Percentiles rank a stretch among this genome's conserved stretches.
These are phyloP conservation scores for Firmiana major DNA, from an alignment of 345 rosid genomes.

Conservation along the genomic window DNA sequence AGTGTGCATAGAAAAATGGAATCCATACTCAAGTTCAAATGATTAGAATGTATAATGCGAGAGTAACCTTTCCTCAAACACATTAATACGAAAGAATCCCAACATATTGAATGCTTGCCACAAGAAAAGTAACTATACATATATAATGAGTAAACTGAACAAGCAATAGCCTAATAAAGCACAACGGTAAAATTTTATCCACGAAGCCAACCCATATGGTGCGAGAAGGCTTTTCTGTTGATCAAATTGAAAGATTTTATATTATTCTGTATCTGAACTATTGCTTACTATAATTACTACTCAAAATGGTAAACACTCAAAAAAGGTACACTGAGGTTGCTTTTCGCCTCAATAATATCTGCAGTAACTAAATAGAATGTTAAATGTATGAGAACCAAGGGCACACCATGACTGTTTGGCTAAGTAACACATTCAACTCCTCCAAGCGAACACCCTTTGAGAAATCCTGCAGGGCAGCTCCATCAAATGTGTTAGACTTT, in stretches of 20 bases:
- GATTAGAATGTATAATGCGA: neutral
- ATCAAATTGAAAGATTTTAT: neutral
- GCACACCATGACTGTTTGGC: conserved; percentile 84
- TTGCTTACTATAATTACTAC: neutral
- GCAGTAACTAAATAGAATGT: conserved; percentile 8
- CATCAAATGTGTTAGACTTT: conserved; percentile 16
- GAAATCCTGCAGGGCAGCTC: conserved; percentile 59
- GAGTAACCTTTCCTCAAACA: neutral
- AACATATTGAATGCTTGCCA: neutral
- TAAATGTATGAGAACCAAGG: conserved; percentile 23
- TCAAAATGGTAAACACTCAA: neutral
- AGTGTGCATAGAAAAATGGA: neutral
- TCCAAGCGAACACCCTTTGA: conserved; percentile 88
- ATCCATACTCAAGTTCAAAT: neutral
- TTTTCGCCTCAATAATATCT: neutral
- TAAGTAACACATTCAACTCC: conserved; percentile 79
- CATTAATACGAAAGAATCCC: neutral
- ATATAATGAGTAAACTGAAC: neutral
- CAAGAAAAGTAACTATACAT: neutral
- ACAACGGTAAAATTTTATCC: neutral
- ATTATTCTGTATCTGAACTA: neutral
- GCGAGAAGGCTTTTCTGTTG: neutral
- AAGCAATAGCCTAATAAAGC: neutral
- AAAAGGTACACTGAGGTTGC: neutral
- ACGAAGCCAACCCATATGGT: neutral